Base-by-base conservation (phyloP, 768 basidiomycete species). In the Podaxis sp. region DNA sequence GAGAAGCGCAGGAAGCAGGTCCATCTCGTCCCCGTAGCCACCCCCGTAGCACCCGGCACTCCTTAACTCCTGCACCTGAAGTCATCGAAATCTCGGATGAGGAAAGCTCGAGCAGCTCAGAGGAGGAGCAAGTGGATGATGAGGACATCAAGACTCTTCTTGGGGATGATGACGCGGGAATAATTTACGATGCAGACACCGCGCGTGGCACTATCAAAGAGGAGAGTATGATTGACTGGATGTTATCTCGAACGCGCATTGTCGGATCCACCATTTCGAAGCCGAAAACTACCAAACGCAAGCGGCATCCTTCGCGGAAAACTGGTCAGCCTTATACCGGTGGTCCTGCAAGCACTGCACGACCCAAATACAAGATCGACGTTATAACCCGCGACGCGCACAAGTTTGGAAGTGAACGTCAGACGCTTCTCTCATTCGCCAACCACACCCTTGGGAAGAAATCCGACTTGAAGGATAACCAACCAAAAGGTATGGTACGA, bases 201-300 rank as follows among this genome's bases (percentile, higher is more conserved):
- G 26, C 37, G 58, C 68, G 65, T 8, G 69, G 71, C 22, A 71
- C 69, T 26, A 73, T 67, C 59, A 78, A 75, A 71, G 81, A 77
- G 65, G 80, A 69, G 70, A 84, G 78, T 67, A 70, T 89, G 56
- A 88, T 91, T 52, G 87, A 91, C 66, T 85, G 84, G 70, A 91
- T 91, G 89, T 68, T 91, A 53, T 76, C 77, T 13, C 77, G 82
- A 52, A 80, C 81, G 2, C 73, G 75, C 22, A 68, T 65, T 59
- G 68, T 77, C 3, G 71, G 73, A 15, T 60, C 52, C 8, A 50
- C 51, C n/a, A 59, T 49, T 26, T 53, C 55, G 7, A 53, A 30
- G 17, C 53, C 55, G 24, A 63, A 26, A n/a, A 24, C 46, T 28
- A 15, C 44, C 38, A 56, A 40, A 24, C 52, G 53, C 22, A 56